A percentile compares a stretch with the other conserved stretches of the same genome.
phyloP scores from a whole-genome alignment of 2,329 filamentous ascomycete species.

The Ceratocystis eucalypticola region DNA sequence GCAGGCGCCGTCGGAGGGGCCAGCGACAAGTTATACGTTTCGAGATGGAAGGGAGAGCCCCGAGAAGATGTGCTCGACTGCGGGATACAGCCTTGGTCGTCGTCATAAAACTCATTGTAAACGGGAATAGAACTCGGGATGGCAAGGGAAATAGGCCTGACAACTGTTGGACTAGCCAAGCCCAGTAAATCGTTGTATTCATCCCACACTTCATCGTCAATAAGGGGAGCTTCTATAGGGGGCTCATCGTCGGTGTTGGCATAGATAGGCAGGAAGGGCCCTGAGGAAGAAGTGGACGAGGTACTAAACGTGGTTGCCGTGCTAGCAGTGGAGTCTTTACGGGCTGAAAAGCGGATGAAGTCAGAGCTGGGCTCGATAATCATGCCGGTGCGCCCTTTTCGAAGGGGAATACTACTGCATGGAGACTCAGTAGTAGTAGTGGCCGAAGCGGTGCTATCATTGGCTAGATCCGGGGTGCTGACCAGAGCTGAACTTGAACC shows the following conservation, averaged over 20 bases:
- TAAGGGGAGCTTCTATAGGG: slow-evolving; percentile 45
- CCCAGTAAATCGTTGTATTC: slow-evolving; percentile 85
- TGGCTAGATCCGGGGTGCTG: slow-evolving; percentile 28
- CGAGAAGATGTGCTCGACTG: slow-evolving; percentile 43
- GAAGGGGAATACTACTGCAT: slow-evolving; percentile 27
- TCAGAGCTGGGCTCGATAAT: slow-evolving; percentile 34
- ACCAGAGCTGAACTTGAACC: slow-evolving; percentile 4
- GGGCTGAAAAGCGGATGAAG: slow-evolving; percentile 60
- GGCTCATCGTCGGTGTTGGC: slow-evolving; percentile 54
- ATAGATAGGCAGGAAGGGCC: slow-evolving; percentile 35
- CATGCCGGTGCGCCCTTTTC: slow-evolving; percentile 25
- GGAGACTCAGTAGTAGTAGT: slow-evolving; percentile 30
- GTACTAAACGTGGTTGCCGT: slow-evolving; percentile 30
- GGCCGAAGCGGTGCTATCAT: slow-evolving; percentile 35
- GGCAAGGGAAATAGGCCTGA: slow-evolving; percentile 26
- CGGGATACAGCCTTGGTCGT: slow-evolving; percentile 39
- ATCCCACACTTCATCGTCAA: slow-evolving; percentile 83
- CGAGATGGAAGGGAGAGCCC: slow-evolving; percentile 43
- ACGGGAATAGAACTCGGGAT: slow-evolving; percentile 58
- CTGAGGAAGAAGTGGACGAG: slow-evolving; percentile 54
- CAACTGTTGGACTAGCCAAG: slow-evolving; percentile 37
- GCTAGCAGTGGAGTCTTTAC: slow-evolving; percentile 55
- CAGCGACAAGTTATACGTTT: slow-evolving; percentile 33
- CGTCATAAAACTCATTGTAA: slow-evolving; percentile 84
- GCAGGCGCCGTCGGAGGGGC: slow-evolving; percentile 27